phyloP scores from a whole-genome alignment of 495 filamentous ascomycete species.

The Penicillium bovifimosum region DNA sequence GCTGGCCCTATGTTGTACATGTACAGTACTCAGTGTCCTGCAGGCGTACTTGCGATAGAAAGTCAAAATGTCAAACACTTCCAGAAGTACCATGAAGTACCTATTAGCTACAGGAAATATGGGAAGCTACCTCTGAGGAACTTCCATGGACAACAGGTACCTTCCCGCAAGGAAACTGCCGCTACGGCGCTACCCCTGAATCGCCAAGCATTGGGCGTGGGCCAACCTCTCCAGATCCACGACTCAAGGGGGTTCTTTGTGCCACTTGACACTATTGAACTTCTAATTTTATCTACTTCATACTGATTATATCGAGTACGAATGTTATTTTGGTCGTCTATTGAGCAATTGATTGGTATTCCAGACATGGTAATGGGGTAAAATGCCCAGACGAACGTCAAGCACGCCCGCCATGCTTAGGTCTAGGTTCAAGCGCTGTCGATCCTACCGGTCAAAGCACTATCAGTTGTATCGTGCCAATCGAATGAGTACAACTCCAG shows the following conservation, averaged over 20 bases:
- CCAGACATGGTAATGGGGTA: no score
- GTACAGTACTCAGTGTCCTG: no score
- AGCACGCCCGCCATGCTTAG: neutral
- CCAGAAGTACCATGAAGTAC: neutral
- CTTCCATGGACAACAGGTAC: neutral
- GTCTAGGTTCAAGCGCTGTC: constrained; percentile 10
- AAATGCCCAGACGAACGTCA: neutral
- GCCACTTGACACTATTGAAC: constrained; percentile 19
- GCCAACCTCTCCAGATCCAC: constrained; percentile 11
- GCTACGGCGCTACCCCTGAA: constrained; percentile 23
- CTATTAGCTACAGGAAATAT: neutral
- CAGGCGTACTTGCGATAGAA: neutral
- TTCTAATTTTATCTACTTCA: constrained; percentile 11
- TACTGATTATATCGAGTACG: neutral
- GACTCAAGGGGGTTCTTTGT: constrained; percentile 24
- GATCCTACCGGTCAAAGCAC: constrained; percentile 21
- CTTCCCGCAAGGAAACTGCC: neutral
- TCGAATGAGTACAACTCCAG: constrained; percentile 13
- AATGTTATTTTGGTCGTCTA: no score
- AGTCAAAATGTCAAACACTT: neutral
- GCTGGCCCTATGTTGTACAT: no score
- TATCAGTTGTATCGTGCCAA: constrained; percentile 18
- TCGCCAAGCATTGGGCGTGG: constrained; percentile 4
- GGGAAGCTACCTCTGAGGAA: neutral
- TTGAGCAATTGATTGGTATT: no score